Evolutionary conservation across 2,329 filamentous ascomycete species (phyloP), one percentile per base, ranked within the genome.

Genomic region (Pseudogymnoascus verrucosus): DNA sequence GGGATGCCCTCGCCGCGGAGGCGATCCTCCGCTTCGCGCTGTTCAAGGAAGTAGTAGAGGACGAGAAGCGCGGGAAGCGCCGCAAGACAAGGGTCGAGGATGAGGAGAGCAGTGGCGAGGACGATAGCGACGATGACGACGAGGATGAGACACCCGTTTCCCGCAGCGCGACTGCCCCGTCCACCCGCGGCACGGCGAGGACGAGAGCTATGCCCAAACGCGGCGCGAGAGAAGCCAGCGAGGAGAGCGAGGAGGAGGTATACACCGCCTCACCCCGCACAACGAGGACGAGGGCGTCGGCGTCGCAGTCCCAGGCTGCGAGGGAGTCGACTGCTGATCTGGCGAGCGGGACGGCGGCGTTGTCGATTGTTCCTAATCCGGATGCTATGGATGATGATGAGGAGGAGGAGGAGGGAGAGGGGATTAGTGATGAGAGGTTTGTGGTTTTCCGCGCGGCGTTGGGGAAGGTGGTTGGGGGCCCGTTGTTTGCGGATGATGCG

Each of bases 41-140:
- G 37, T 99, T 99, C 83, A 98, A 98, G 75, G 95, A 99, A 78
- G 88, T 99, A 0, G 82, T 96, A 3, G 83, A 87, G 71, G 83
- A 86, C 67, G 88, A 92, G 74, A 90, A 92, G 64, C 84, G 87
- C 69, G 95, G 93, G 80, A 89, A 95, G 76, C 85, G 93, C 70
- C 88, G 91, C 76, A 88, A 90, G 70, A 89, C 84, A 5, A 80
- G 82, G 31, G 80, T 82, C 36, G 79, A 83, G 14, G 81, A 84
- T 63, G 79, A 79, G 62, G 84, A 83, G 74, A 86, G 72, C 73
- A 82, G 82, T 26, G 31, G 31, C 1, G 82, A 85, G 60, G 84
- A 88, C 26, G 85, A 85, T 31, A 84, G 86, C 67, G 84, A 80
- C 5, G 81, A 82, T 54, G 74, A 72, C n/a, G 76, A 76, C 64